phyloP scores from a whole-genome alignment of 1,284 basidiomycete genomes.

The Tetrapyrgos nigripes region DNA sequence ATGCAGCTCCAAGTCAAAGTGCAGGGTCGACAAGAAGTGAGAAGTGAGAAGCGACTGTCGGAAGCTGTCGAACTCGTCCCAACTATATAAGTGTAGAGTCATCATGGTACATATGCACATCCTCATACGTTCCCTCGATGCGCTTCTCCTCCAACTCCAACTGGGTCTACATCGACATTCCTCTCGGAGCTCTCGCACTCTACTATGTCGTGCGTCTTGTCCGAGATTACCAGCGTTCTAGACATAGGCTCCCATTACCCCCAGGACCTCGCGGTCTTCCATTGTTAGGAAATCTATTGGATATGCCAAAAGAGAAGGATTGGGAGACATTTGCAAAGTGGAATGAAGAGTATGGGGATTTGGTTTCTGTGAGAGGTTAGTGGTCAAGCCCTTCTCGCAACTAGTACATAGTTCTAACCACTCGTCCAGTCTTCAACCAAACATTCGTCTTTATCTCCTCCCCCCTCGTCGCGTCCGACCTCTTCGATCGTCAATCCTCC shows the following conservation, averaged over 20 bases:
- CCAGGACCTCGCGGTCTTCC: slow-evolving; percentile 32
- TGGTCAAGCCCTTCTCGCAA: background rate
- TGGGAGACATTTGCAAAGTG: slow-evolving; percentile 32
- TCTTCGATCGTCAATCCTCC: slow-evolving; percentile 29
- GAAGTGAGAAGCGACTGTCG: no score
- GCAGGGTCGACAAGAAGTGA: no score
- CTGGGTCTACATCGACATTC: no score
- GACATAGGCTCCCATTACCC: slow-evolving; percentile 15
- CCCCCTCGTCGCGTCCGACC: slow-evolving; percentile 23
- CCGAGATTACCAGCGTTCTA: background rate
- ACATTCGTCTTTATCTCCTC: slow-evolving; percentile 29
- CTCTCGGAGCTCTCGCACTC: background rate
- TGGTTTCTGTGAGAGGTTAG: slow-evolving; percentile 4
- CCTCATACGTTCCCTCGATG: no score
- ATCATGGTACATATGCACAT: no score
- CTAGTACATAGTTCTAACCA: background rate
- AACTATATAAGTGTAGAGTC: no score
- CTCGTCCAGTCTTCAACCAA: slow-evolving; percentile 18
- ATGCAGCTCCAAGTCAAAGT: no score
- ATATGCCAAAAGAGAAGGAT: slow-evolving; percentile 26
- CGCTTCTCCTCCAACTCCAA: no score
- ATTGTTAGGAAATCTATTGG: slow-evolving; percentile 33
- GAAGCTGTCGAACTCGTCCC: no score
- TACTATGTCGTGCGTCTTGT: slow-evolving; percentile 2
- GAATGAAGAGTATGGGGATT: slow-evolving; percentile 27